A percentile compares a stretch with the other conserved stretches of the same genome.
These are phyloP conservation scores for Colletotrichum melonis DNA, from an alignment of 2,329 filamentous ascomycete genomes.

Conservation along the genomic window DNA sequence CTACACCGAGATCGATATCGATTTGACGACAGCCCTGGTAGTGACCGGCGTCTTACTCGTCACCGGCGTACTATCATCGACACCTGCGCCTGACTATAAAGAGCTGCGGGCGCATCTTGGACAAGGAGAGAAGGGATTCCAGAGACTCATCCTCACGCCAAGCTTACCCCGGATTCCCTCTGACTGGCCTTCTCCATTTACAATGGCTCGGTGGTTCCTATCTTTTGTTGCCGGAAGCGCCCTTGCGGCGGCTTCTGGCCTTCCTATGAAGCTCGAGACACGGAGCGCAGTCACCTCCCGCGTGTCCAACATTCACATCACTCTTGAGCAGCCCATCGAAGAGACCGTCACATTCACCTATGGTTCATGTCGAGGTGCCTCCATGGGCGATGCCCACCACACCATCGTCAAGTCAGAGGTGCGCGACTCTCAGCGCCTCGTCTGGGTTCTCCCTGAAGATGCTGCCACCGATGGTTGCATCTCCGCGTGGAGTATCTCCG, in stretches of 20 bases:
- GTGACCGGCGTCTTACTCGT: background rate
- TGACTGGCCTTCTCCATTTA: background rate
- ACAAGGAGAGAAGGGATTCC: background rate
- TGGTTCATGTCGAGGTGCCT: constrained; percentile 37
- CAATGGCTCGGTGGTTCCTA: constrained; percentile 35
- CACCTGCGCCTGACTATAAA: constrained; percentile 11
- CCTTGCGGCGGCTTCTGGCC: constrained; percentile 31
- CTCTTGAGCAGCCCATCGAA: constrained; percentile 33
- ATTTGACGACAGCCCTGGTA: background rate
- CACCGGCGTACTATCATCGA: constrained; percentile 2
- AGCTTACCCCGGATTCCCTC: constrained; percentile 12
- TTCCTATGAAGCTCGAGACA: constrained; percentile 49
- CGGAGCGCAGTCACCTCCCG: constrained; percentile 44
- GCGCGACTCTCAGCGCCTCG: constrained; percentile 38
- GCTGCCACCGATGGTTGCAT: constrained; percentile 49
- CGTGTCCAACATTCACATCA: constrained; percentile 47
- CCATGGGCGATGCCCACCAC: constrained; percentile 37
- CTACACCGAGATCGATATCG: background rate
- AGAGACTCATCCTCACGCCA: constrained; percentile 20
- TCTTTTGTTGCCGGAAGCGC: constrained; percentile 31
- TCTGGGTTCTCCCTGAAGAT: constrained; percentile 41
- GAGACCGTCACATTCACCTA: constrained; percentile 40
- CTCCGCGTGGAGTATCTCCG: constrained; percentile 50
- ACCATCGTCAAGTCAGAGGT: constrained; percentile 35
- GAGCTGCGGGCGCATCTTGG: background rate